Evolutionary conservation across 306 rosid genomes (phyloP).

Genomic region (Albizia julibrissin): DNA sequence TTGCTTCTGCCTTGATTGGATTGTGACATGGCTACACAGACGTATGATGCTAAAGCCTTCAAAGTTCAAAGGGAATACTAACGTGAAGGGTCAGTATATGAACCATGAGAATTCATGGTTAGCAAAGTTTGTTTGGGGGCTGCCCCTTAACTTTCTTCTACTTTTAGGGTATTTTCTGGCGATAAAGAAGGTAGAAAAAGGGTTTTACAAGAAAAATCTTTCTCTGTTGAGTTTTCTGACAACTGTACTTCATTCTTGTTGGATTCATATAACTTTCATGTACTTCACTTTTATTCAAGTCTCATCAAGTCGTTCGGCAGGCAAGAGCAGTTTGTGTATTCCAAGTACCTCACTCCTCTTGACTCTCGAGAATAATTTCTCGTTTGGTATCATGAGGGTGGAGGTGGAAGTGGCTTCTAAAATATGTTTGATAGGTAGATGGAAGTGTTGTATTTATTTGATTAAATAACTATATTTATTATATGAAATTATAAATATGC

Average conservation of each 20-base stretch:
- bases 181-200: conserved; percentile 30
- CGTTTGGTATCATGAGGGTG: no score
- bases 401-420: no score
- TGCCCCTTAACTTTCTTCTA: conserved; percentile 21
- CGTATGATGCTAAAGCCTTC: conserved; percentile 32
- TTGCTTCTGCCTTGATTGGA: conserved; percentile 29
- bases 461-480: no score
- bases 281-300: background rate
- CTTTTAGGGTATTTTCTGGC: background rate
- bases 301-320: background rate
- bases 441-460: no score
- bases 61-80: conserved; percentile 25
- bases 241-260: conserved; percentile 19
- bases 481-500: no score
- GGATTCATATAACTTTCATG: conserved; percentile 1
- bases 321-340: background rate
- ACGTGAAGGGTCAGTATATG: conserved; percentile 18
- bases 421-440: no score
- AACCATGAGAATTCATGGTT: conserved; percentile 28
- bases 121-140: conserved; percentile 29
- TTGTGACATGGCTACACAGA: conserved; percentile 34
- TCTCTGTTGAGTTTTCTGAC: conserved; percentile 17
- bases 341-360: background rate
- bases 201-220: background rate
- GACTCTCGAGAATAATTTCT: background rate